These are phyloP conservation scores for Hypoxylon intermedium DNA, from an alignment of 495 filamentous ascomycete genomes.

Conservation along the genomic window DNA sequence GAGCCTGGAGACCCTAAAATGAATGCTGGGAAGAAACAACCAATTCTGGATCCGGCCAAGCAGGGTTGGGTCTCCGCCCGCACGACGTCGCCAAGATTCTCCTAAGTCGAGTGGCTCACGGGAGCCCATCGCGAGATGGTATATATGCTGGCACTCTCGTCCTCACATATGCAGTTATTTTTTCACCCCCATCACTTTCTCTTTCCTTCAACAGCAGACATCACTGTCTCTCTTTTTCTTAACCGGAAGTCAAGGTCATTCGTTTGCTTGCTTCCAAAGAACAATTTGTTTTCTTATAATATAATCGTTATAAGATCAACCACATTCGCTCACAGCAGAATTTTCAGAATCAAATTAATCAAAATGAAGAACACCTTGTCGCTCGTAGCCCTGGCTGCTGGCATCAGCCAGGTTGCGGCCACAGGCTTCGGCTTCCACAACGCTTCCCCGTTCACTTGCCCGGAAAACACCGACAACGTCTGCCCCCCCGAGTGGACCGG, in stretches of 20 bases:
- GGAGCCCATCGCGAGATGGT: constrained; percentile 30
- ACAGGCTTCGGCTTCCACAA: constrained; percentile 64
- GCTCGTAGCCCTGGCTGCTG: constrained; percentile 63
- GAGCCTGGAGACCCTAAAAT: constrained; percentile 15
- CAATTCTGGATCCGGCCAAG: constrained; percentile 29
- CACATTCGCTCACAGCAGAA: constrained; percentile 42
- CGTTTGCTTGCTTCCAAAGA: constrained; percentile 60
- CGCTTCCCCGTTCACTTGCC: constrained; percentile 68
- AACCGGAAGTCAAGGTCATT: constrained; percentile 61
- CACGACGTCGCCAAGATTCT: constrained; percentile 19
- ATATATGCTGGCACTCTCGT: constrained; percentile 40
- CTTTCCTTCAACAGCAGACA: constrained; percentile 41
- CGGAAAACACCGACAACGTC: constrained; percentile 76
- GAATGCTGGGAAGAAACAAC: constrained; percentile 33
- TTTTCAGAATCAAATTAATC: constrained; percentile 35
- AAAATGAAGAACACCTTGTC: constrained; percentile 59
- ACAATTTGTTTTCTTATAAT: constrained; percentile 45
- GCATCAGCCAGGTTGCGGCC: constrained; percentile 63
- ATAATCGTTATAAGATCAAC: constrained; percentile 37
- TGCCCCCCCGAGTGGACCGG: constrained; percentile 69
- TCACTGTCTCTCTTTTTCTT: constrained; percentile 36
- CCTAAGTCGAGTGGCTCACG: constrained; percentile 33
- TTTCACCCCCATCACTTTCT: constrained; percentile 46
- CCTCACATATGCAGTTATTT: constrained; percentile 30
- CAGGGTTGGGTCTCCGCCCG: constrained; percentile 27